Conservation (phyloP, 2,329 filamentous ascomycete genomes). For the Zymoseptoria pseudotritici region DNA sequence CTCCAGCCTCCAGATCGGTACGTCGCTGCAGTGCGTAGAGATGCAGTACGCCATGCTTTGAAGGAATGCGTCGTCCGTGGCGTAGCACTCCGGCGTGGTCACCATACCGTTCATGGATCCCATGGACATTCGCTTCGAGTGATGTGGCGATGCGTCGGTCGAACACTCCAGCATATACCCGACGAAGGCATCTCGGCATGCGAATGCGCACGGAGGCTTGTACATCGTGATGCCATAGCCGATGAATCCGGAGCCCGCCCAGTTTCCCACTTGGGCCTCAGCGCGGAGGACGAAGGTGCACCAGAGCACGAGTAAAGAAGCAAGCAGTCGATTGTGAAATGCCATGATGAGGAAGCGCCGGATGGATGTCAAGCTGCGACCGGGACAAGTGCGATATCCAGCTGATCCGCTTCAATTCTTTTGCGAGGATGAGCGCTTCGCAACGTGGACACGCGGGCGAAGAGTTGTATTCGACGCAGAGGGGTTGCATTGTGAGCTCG, state of each 20-base stretch:
- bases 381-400: no score
- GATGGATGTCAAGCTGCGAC: neutral
- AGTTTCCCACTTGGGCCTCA: neutral
- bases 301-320: neutral
- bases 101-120: neutral
- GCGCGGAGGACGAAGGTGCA: neutral
- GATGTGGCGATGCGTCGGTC: conserved; percentile 4
- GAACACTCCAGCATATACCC: conserved; percentile 10
- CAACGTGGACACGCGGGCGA: neutral
- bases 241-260: conserved; percentile 10
- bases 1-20: conserved; percentile 20
- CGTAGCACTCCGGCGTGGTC: conserved; percentile 24
- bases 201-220: conserved; percentile 19
- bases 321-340: neutral
- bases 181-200: conserved; percentile 15
- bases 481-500: neutral
- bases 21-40: conserved; percentile 17
- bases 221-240: conserved; percentile 21
- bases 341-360: neutral
- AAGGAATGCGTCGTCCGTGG: conserved; percentile 22
- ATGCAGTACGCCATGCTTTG: conserved; percentile 28
- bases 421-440: no score
- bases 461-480: neutral
- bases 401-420: no score
- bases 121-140: conserved; percentile 3